Evolutionary conservation across 2,329 filamentous ascomycete genomes (phyloP), one percentile per base, ranked within the genome.

Genomic region (Geoglossum cookeanum): DNA sequence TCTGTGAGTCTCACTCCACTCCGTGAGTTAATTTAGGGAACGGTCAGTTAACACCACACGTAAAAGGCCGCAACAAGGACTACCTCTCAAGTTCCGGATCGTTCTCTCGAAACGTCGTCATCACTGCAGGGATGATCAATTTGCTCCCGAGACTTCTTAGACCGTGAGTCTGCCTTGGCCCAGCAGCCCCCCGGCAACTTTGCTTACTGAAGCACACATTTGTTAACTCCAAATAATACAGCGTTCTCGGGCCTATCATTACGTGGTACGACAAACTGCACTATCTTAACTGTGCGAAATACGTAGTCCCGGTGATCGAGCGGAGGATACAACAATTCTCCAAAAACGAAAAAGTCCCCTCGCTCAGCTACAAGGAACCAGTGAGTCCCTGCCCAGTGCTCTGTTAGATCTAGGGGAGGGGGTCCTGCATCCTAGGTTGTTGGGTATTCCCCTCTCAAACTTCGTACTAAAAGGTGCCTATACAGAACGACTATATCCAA

Each of bases 401-500:
- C 22, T 22, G 22, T 22, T 22, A 22, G 22, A 22, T 22, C 22
- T 22, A 22, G 22, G 22, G 22, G 22, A 22, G 22, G 22, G 22
- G 22, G 22, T 2, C 22, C 22, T 22, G 22, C 22, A 22, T 22
- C 22, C 22, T 22, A 22, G 22, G 22, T 22, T 22, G 22, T 22
- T 22, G 22, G 22, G 22, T 22, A 22, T 22, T 39, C 33, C 35
- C 35, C 35, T 13, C 35, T 37, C 22, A 22, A 22, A 22, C 22
- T 22, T 22, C 2, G 22, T 44, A n/a, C 39, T 44, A n/a, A 44
- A 44, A 37, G 44, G 7, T 27, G n/a, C 9, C 29, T 27, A 22
- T 8, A 6, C 17, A 66, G 65, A 67, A 69, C 56, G 69, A 72
- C 60, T 72, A 71, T 58, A 62, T 72, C 9, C 67, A 71, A 61